These are phyloP conservation scores for Ascosphaera apis DNA, from an alignment of 2,329 filamentous ascomycete species.

Conservation along the genomic window DNA sequence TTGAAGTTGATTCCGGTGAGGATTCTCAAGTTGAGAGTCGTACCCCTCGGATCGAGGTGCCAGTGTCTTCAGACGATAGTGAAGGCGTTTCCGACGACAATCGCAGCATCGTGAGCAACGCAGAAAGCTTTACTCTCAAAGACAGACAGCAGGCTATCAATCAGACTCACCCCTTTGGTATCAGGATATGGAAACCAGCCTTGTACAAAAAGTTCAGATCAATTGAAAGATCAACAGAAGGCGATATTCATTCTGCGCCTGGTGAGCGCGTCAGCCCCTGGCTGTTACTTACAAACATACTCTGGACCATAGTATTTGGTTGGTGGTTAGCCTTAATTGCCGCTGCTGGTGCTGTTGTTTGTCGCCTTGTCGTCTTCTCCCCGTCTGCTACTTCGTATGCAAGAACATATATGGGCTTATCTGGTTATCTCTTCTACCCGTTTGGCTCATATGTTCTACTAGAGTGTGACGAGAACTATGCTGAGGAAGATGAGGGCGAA, in stretches of 20 bases:
- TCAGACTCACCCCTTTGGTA: slow-evolving; percentile 94
- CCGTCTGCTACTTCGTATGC: slow-evolving; percentile 72
- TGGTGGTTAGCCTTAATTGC: slow-evolving; percentile 82
- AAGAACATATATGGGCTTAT: slow-evolving; percentile 58
- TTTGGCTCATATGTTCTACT: slow-evolving; percentile 92
- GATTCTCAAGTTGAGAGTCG: neutral
- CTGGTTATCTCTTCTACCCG: slow-evolving; percentile 77
- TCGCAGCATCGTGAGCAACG: slow-evolving; percentile 57
- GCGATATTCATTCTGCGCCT: slow-evolving; percentile 86
- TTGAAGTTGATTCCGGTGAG: neutral
- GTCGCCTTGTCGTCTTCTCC: slow-evolving; percentile 55
- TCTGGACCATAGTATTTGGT: slow-evolving; percentile 81
- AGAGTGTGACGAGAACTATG: slow-evolving; percentile 80
- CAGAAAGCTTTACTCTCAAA: slow-evolving; percentile 93
- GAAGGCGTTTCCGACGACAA: slow-evolving; percentile 35
- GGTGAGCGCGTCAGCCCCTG: slow-evolving; percentile 67
- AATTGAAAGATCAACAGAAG: slow-evolving; percentile 87
- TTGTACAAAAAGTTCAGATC: slow-evolving; percentile 95
- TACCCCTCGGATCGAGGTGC: neutral
- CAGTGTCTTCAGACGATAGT: slow-evolving; percentile 13
- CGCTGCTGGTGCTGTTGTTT: slow-evolving; percentile 49
- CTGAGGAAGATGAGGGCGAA: slow-evolving; percentile 85
- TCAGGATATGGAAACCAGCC: slow-evolving; percentile 95
- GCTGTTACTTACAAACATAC: slow-evolving; percentile 66
- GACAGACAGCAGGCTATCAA: slow-evolving; percentile 97